Evolutionary conservation across 2,329 filamentous ascomycete genomes (phyloP), one percentile per base, ranked within the genome.

Genomic region (Daldinia eschscholtzii): DNA sequence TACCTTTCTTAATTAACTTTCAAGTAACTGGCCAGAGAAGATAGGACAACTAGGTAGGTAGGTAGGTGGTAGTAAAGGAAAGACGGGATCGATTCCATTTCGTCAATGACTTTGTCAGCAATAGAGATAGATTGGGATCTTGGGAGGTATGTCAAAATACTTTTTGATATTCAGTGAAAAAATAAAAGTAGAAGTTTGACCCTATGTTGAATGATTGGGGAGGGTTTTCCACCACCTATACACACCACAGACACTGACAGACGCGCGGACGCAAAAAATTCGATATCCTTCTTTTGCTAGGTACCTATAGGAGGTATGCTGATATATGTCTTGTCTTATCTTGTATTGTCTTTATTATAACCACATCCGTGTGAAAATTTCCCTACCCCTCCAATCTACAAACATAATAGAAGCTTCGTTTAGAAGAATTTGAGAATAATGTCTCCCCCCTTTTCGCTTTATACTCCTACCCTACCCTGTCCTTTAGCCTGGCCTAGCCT

Each of bases 331-430:
- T 56, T 18, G 20, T 23, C 20, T 23, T 23, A 2, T 23, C 20
- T 23, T 23, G 20, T 23, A 1, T 23, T 23, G 20, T 23, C 20
- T 23, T 23, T 23, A 57, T 42, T 50, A 65, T 56, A 65, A 44
- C 41, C 41, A 35, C 44, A 61, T 37, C 6, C 20, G 20, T 2
- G 35, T 52, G 9, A 57, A 63, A 28, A 23, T 23, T 20, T 13
- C 37, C n/a, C 9, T 30, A n/a, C 3, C 18, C 30, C 52, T 2
- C 20, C 20, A 23, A 30, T 37, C 52, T 37, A 35, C 52, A 1
- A 23, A 23, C 20, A 23, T 23, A 37, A 55, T 37, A 52, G 52
- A 55, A 55, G 50, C 30, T 35, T 55, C 20, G 20, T 23, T 23
- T 23, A 55, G 50, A 23, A 37, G n/a, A 37, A 39, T 15, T 33